phyloP scores from a whole-genome alignment of 2,329 filamentous ascomycete species.

The Aurifilum marmelostoma region DNA sequence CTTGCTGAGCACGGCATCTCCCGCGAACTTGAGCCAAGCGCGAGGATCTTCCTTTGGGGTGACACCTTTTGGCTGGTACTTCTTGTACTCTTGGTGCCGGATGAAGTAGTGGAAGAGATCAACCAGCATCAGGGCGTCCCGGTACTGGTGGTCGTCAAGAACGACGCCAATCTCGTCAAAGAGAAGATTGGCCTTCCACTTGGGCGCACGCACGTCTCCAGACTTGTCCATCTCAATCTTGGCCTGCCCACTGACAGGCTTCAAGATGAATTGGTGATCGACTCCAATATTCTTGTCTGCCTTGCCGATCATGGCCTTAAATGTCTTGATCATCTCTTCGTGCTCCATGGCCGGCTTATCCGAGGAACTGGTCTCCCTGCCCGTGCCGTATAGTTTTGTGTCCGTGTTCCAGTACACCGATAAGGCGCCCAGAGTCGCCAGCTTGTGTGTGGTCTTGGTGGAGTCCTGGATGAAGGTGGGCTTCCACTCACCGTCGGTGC shows the following conservation, averaged over 20 bases:
- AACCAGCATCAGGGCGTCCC: constrained; percentile 96
- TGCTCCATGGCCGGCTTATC: constrained; percentile 68
- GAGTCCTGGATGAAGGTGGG: constrained; percentile 95
- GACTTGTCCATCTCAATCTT: constrained; percentile 96
- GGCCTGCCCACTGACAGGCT: constrained; percentile 92
- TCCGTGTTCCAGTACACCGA: constrained; percentile 99
- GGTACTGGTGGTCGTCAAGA: constrained; percentile 97
- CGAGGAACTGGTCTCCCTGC: constrained; percentile 68
- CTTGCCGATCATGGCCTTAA: constrained; percentile 79
- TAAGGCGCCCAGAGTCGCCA: constrained; percentile 85
- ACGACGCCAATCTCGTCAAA: constrained; percentile 98
- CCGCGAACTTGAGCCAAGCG: constrained; percentile 92
- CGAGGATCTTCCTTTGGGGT: constrained; percentile 85
- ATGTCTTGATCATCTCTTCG: constrained; percentile 74
- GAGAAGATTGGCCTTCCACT: constrained; percentile 85
- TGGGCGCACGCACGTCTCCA: constrained; percentile 75
- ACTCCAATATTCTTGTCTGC: constrained; percentile 40
- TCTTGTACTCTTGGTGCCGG: constrained; percentile 96
- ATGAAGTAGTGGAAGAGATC: constrained; percentile 99
- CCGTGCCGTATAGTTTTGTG: constrained; percentile 78
- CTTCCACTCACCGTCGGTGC: constrained; percentile 92
- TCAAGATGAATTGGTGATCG: constrained; percentile 89
- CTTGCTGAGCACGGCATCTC: constrained; percentile 84
- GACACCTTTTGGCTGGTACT: constrained; percentile 79
- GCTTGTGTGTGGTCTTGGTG: constrained; percentile 82